Conservation (phyloP, 2,329 filamentous ascomycete genomes). For the Tolypocladium sp. region DNA sequence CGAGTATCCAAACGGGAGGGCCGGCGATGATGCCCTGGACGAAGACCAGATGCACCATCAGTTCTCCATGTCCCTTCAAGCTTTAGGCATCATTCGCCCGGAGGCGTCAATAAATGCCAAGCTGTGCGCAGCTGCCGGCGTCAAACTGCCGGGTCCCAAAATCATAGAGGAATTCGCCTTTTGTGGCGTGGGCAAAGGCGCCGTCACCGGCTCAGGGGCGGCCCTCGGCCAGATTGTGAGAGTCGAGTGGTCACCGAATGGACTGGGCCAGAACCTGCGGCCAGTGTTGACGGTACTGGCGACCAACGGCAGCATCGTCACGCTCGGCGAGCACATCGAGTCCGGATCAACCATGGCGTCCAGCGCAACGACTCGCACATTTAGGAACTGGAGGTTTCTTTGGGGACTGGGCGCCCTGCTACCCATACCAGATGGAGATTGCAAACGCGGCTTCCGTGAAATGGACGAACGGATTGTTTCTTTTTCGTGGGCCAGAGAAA, state of each 20-base stretch:
- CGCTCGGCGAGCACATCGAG: conserved; percentile 40
- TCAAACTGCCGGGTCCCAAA: conserved; percentile 18
- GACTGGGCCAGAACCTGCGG: conserved; percentile 44
- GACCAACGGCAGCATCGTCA: conserved; percentile 37
- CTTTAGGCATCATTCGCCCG: conserved; percentile 24
- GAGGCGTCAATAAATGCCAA: conserved; percentile 35
- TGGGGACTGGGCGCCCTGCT: conserved; percentile 47
- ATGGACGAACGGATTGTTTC: conserved; percentile 37
- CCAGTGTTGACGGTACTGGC: conserved; percentile 42
- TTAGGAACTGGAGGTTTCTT: conserved; percentile 42
- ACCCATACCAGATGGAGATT: conserved; percentile 33
- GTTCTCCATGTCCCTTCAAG: conserved; percentile 23
- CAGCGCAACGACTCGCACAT: conserved; percentile 26
- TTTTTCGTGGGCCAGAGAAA: conserved; percentile 43
- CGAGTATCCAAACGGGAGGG: conserved; percentile 23
- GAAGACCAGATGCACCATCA: conserved; percentile 18
- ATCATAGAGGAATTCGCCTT: conserved; percentile 19
- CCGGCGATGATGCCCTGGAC: conserved; percentile 16
- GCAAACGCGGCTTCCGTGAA: conserved; percentile 18
- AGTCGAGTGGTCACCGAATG: conserved; percentile 49
- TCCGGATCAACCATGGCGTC: conserved; percentile 14
- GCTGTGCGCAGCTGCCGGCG: conserved; percentile 29
- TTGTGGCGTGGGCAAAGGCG: conserved; percentile 34
- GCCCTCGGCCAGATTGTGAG: conserved; percentile 46
- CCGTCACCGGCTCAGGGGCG: conserved; percentile 36